Evolutionary conservation across 257 asterid species (phyloP), one percentile per base, ranked within the genome.

Genomic region (Euphrasia confusa): DNA sequence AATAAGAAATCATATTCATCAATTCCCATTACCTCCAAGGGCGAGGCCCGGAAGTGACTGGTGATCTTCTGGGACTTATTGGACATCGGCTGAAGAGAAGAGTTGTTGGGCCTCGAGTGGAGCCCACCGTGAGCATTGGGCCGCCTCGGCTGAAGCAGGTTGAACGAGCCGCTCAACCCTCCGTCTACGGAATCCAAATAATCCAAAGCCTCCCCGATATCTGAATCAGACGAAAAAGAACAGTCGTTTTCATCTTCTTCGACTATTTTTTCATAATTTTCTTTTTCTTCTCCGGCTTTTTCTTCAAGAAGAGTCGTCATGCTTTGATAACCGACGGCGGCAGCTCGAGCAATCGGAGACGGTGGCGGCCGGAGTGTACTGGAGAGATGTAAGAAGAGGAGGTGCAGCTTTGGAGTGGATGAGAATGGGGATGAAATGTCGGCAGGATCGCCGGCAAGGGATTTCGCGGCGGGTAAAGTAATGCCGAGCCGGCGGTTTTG

Each of bases 71-170:
- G 80, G 10, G 85, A 74, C 78, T 92, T 86, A 59, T 89, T 92
- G 2, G 96, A 81, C 5, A 89, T 82, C 8, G 97, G 99, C 73
- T 92, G 97, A 54, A 92, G 83, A 17, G 96, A 59, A 2, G 95
- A 84, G 58, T 70, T 70, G 62, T 84, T 84, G 7, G 90, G 91
- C 12, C 95, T 79, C 4, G 91, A 79, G 64, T 92, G 94, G 69
- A 86, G 68, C 5, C 97, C 99, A 14, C 97, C 99, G 58, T 89
- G 93, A 73, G 97, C 97, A 56, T 80, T 80, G 5, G 96, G 96
- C 9, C 95, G 83, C 68, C 96, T 73, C 6, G 88, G 67, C 59
- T 86, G 76, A 42, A 79, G 75, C 63, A 80, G 75, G 42, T 74
- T 75, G 69, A 89, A 86, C 1, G 85, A 82, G 33, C 83, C 78